Conservation (phyloP, 257 asterid genomes). For the Nicotiana undulata region DNA sequence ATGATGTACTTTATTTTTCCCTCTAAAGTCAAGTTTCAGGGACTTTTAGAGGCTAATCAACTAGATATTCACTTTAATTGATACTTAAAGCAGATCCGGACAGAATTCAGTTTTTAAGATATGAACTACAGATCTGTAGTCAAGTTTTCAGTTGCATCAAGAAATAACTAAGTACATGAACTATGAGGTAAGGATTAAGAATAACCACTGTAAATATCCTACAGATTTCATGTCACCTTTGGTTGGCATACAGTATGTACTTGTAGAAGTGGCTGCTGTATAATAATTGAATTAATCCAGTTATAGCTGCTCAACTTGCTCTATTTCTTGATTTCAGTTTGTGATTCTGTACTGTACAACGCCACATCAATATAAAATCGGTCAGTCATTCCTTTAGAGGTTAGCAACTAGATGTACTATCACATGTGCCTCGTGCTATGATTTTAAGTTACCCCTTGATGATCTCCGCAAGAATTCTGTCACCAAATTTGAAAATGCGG, state of each 20-base stretch:
- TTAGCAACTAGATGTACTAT: neutral
- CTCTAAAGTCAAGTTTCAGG: neutral
- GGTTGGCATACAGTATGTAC: neutral
- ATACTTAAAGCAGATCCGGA: neutral
- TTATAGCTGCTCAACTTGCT: neutral
- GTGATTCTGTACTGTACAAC: neutral
- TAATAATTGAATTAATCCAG: neutral
- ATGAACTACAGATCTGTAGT: neutral
- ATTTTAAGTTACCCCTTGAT: neutral
- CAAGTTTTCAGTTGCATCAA: neutral
- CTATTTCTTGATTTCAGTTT: neutral
- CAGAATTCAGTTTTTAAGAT: neutral
- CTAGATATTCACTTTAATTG: neutral
- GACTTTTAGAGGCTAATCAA: neutral
- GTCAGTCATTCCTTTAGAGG: neutral
- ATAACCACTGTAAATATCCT: neutral
- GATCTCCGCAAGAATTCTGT: slow-evolving; percentile 62
- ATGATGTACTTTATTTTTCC: neutral
- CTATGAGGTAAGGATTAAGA: neutral
- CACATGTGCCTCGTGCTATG: neutral
- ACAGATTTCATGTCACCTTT: neutral
- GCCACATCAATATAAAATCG: neutral
- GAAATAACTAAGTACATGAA: neutral
- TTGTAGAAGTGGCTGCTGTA: neutral
- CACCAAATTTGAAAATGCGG: slow-evolving; percentile 69